Percentiles rank a stretch among this genome's conserved stretches.
phyloP scores from a whole-genome alignment of 306 rosid genomes.

The Lithocarpus polystachyus region DNA sequence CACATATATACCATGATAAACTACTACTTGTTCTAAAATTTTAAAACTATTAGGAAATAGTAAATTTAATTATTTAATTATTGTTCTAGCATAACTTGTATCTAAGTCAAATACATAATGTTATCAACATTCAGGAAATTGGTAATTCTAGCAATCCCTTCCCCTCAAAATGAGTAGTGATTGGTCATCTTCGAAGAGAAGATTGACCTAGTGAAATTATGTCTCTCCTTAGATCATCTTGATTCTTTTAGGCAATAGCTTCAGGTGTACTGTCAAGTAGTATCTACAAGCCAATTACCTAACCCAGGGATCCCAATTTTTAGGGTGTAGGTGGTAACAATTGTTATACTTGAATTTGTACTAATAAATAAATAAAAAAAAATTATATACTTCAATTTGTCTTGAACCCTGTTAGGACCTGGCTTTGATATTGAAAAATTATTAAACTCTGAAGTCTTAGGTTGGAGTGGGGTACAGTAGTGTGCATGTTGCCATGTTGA shows the following conservation, averaged over 20 bases:
- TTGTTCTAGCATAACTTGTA: not conserved
- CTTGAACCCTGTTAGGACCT: not conserved
- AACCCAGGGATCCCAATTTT: not conserved
- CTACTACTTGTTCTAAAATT: too few relatives aligned
- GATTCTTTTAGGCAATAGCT: not conserved
- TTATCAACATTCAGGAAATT: not conserved
- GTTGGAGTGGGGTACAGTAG: too few relatives aligned
- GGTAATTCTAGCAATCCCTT: not conserved
- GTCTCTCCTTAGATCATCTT: not conserved
- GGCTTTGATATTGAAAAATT: too few relatives aligned
- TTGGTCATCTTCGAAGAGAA: not conserved
- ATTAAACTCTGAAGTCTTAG: too few relatives aligned
- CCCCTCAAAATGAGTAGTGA: not conserved
- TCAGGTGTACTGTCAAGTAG: too few relatives aligned
- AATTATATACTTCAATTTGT: not conserved
- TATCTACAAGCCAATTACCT: too few relatives aligned
- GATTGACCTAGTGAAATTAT: not conserved
- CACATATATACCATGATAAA: too few relatives aligned
- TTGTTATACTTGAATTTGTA: too few relatives aligned
- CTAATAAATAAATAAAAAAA: too few relatives aligned
- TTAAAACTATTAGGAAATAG: too few relatives aligned
- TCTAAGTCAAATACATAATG: not conserved
- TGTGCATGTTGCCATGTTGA: too few relatives aligned
- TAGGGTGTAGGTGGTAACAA: not conserved
- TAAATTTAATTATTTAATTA: too few relatives aligned